Percentiles rank a stretch among this genome's conserved stretches.
Conservation (phyloP, 2,329 filamentous ascomycete species). For the Colletotrichum liriopes region DNA sequence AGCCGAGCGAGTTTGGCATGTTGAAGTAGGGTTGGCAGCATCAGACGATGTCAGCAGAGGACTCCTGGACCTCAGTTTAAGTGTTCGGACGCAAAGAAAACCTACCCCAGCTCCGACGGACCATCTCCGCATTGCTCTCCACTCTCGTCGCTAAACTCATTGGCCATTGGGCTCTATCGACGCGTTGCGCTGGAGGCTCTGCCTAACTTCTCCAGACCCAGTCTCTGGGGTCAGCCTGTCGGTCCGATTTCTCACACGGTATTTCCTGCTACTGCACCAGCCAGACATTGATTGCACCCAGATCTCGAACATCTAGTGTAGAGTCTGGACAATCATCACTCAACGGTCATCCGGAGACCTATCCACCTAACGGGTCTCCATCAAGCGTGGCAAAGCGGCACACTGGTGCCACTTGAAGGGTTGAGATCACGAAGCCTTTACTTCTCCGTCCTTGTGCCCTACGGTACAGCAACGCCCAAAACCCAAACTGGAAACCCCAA, state of each 20-base stretch:
- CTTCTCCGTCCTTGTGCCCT: neutral
- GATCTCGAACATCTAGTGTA: neutral
- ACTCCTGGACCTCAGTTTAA: neutral
- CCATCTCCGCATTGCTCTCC: neutral
- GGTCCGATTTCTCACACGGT: constrained; percentile 13
- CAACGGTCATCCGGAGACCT: neutral
- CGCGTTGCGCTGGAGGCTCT: neutral
- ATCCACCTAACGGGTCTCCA: neutral
- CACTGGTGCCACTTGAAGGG: neutral
- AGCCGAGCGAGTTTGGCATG: constrained; percentile 14
- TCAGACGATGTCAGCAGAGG: neutral
- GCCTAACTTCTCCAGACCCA: constrained; percentile 15
- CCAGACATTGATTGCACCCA: neutral
- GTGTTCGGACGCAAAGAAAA: neutral
- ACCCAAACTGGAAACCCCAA: neutral
- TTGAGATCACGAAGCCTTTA: neutral
- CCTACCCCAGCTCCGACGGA: neutral
- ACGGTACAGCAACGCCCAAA: neutral
- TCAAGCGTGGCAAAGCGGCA: neutral
- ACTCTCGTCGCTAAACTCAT: neutral
- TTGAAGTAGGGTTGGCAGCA: neutral
- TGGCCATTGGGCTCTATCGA: neutral
- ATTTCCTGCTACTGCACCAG: neutral
- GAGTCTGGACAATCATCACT: neutral
- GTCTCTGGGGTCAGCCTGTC: constrained; percentile 6